Evolutionary conservation across 2,329 filamentous ascomycete species (phyloP), one percentile per base, ranked within the genome.

Genomic region (Stemphylium vesicarium): DNA sequence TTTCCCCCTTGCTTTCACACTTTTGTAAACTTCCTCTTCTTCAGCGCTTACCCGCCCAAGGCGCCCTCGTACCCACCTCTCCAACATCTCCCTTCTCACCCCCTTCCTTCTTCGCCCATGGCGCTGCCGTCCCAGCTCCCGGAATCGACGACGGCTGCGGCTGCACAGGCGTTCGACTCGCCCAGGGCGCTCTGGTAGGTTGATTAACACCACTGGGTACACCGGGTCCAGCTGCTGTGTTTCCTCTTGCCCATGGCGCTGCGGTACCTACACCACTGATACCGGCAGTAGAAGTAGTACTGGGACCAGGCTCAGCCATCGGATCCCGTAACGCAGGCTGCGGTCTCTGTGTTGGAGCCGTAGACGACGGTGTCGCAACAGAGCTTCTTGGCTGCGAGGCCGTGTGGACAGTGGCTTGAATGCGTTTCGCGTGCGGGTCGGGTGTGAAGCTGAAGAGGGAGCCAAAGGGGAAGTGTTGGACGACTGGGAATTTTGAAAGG

Each of bases 401-500:
- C 4, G 72, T 75, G 51, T 77, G 75, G 1, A 75, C 64, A 11
- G 69, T 75, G 11, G 66, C 62, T 32, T 66, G 63, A 7, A 73
- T 69, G 6, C 62, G 29, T 33, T 64, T 56, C 13, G 78, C 79
- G 8, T 68, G 61, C 0, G 79, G 76, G 57, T 82, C 78, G n/a
- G 66, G 60, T 59, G 80, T 75, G 79, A 80, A 82, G 33, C 63
- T 59, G 59, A 81, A 82, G 10, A 82, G 66, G n/a, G 78, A 79
- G 15, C 80, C 80, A 52, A 82, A 81, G 3, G 77, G 78, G 54
- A 82, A 98, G 76, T 99, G 95, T 77, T 99, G 95, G n/a, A 99
- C 92, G 2, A 99, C 95, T 2, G 95, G 95, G 71, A 97, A 97
- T 75, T 99, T 99, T 35, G 90, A 91, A 12, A 99, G 81, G 3